These are phyloP conservation scores for Debaryomyces subglobosus DNA, from an alignment of 1,139 yeast genomes.

Conservation along the genomic window DNA sequence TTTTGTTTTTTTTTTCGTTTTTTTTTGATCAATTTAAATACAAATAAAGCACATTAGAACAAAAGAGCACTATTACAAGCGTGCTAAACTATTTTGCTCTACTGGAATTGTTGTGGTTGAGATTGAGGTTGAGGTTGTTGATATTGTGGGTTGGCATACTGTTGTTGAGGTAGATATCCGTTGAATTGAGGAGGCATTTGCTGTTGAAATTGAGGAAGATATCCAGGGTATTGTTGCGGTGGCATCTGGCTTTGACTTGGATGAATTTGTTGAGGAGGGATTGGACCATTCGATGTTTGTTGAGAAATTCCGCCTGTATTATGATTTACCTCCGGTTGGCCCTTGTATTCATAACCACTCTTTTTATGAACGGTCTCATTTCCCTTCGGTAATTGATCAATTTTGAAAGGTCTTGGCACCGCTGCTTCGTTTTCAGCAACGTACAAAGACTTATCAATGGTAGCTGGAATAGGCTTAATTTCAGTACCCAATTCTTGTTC, in stretches of 20 bases:
- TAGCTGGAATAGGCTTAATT: conserved; percentile 92
- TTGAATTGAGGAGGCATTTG: conserved; percentile 19
- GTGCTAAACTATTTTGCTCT: background rate
- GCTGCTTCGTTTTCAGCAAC: conserved; percentile 79
- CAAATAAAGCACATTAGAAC: conserved; percentile 7
- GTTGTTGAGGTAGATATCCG: conserved; percentile 17
- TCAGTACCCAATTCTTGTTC: conserved; percentile 98
- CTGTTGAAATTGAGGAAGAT: conserved; percentile 28
- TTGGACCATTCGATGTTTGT: conserved; percentile 21
- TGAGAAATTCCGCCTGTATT: conserved; percentile 19
- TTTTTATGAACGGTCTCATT: conserved; percentile 42
- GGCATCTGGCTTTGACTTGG: conserved; percentile 15
- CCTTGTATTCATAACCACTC: conserved; percentile 50
- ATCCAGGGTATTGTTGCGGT: conserved; percentile 32
- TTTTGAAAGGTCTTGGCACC: conserved; percentile 87
- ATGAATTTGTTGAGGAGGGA: conserved; percentile 18
- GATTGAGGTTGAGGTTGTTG: conserved; percentile 12
- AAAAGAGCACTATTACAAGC: background rate
- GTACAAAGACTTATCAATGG: conserved; percentile 83
- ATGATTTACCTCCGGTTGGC: conserved; percentile 44
- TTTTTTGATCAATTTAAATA: conserved; percentile 4
- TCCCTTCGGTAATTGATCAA: conserved; percentile 63
- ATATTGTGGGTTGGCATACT: conserved; percentile 13
- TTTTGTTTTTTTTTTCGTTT: conserved; percentile 12
- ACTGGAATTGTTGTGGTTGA: conserved; percentile 18